Base-by-base conservation (phyloP, 2,329 filamentous ascomycete species). In the Tolypocladium cylindrosporum region DNA sequence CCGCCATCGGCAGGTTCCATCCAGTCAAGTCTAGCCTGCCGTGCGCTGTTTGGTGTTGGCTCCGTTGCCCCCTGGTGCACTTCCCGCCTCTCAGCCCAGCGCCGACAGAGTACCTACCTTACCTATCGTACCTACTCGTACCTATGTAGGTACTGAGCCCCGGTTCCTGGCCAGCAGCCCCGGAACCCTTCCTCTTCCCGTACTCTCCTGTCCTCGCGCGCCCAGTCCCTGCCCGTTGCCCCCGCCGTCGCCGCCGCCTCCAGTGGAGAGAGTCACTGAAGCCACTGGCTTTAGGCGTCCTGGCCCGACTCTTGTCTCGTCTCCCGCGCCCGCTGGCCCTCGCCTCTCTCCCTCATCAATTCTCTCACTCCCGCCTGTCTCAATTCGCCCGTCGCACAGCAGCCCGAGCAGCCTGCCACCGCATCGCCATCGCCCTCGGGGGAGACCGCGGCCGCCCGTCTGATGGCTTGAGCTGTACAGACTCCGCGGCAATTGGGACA, bases 401-500 rank as follows among this genome's bases (percentile, higher is more conserved):
- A 34, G 42, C 42, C 14, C 27, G 16, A 55, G 37, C 55, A 40
- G 43, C 43, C 48, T 45, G 37, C 48, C 36, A 52, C 36, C 55
- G 39, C 51, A 51, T 45, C 56, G 53, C 58, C 55, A 55, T 54
- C 58, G 34, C 56, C 55, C 48, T 42, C 41, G 36, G 60, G 60
- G 59, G 61, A 60, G 60, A 61, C 59, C 60, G 62, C 61, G 62
- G 64, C 62, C 61, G 63, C 61, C 58, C 60, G 61, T 64, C 70
- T 69, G 66, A 72, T 73, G 71, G 71, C 69, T 64, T 71, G 67
- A 64, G 63, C 64, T 66, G 63, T 64, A 34, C 64, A 65, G 69
- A 61, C 63, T 57, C 66, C 63, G 67, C 64, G 68, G 69, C 71
- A 72, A 73, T 72, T 73, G 71, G 71, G 68, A 71, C 63, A 66